These are phyloP conservation scores for Saccharomyces hybrid DNA, from an alignment of 1,139 yeast species.

Conservation along the genomic window DNA sequence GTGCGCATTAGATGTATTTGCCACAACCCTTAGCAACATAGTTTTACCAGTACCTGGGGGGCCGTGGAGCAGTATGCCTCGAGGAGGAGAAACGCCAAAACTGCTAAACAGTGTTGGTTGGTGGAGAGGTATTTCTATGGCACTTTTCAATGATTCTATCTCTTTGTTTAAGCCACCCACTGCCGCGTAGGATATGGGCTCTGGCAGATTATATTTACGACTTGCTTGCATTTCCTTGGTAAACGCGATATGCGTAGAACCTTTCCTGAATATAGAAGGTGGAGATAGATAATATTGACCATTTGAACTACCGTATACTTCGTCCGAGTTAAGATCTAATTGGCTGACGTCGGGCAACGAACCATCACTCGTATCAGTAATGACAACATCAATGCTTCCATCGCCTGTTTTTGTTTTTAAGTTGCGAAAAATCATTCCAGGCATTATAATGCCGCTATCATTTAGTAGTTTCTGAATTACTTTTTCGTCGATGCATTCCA, in stretches of 20 bases:
- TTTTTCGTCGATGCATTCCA: too few species aligned
- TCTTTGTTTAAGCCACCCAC: constrained; percentile 78
- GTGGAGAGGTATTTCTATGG: constrained; percentile 74
- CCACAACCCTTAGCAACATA: constrained; percentile 78
- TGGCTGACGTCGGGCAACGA: too few species aligned
- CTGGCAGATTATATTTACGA: constrained; percentile 36
- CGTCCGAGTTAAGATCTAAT: too few species aligned
- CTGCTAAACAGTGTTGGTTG: constrained; percentile 69
- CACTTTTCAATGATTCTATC: constrained; percentile 51
- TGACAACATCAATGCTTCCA: too few species aligned
- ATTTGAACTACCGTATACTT: too few species aligned
- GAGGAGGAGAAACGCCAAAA: constrained; percentile 82
- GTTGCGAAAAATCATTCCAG: too few species aligned
- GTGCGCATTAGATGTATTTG: constrained; percentile 66
- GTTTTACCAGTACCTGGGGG: constrained; percentile 99
- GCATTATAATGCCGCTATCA: too few species aligned
- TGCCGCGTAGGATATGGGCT: constrained; percentile 38
- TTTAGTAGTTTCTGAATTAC: too few species aligned
- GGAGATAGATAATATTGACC: too few species aligned
- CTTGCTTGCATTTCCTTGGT: constrained; percentile 22
- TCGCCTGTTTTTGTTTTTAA: too few species aligned
- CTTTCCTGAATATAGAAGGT: too few species aligned
- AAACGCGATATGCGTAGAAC: constrained; percentile 32
- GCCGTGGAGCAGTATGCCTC: constrained; percentile 86
- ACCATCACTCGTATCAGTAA: too few species aligned